Percentiles rank a stretch among this genome's conserved stretches.
Conservation (phyloP, 495 filamentous ascomycete species). For the Aspergillus olivimuriae region DNA sequence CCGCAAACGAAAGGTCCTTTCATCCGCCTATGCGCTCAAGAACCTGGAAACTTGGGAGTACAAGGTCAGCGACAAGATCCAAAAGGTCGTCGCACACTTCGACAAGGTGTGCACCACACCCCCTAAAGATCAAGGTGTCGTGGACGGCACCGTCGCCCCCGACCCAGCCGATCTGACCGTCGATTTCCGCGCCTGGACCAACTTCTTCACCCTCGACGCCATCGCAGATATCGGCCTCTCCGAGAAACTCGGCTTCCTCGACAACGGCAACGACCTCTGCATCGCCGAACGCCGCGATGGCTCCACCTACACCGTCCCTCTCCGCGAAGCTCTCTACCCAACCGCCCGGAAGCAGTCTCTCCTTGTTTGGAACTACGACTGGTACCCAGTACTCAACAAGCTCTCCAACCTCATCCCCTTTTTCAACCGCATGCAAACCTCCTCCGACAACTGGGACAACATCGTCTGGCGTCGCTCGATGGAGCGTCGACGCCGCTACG, state of each 20-base stretch:
- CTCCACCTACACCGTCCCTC: slow-evolving; percentile 30
- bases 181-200: slow-evolving; percentile 40
- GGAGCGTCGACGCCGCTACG: slow-evolving; percentile 35
- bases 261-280: slow-evolving; percentile 37
- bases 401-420: slow-evolving; percentile 27
- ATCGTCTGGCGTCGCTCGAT: slow-evolving; percentile 37
- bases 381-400: slow-evolving; percentile 31
- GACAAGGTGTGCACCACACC: slow-evolving; percentile 28
- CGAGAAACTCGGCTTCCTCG: slow-evolving; percentile 47
- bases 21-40: slow-evolving; percentile 47
- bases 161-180: slow-evolving; percentile 25
- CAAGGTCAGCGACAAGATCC: slow-evolving; percentile 47
- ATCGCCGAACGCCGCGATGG: slow-evolving; percentile 36
- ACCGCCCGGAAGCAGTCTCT: slow-evolving; percentile 37
- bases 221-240: slow-evolving; percentile 49
- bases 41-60: slow-evolving; percentile 50
- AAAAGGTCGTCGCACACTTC: slow-evolving; percentile 34
- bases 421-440: slow-evolving; percentile 22
- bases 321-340: slow-evolving; percentile 41
- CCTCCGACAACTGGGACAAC: slow-evolving; percentile 23
- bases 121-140: slow-evolving; percentile 15
- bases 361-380: slow-evolving; percentile 43
- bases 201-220: slow-evolving; percentile 42
- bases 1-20: slow-evolving; percentile 45
- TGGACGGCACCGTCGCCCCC: slow-evolving; percentile 17